Evolutionary conservation across 2,329 filamentous ascomycete genomes (phyloP).

Genomic region (Aureobasidium leucospermi): DNA sequence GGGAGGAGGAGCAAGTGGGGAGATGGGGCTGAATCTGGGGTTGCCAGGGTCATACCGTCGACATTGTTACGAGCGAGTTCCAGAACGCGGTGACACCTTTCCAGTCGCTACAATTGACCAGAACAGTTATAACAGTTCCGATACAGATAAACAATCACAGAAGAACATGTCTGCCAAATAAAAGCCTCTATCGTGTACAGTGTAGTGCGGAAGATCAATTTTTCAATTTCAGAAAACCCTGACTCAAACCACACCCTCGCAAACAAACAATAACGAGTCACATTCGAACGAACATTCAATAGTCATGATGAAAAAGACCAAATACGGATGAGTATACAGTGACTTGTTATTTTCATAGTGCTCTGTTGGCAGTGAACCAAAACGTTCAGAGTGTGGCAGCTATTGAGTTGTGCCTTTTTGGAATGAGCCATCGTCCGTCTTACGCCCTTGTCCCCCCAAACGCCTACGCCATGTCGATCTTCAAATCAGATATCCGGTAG

Average conservation of each 20-base stretch:
- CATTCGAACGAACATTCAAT: too few relatives aligned
- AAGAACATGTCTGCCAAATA: too few relatives aligned
- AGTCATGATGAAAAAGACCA: too few relatives aligned
- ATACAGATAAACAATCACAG: too few relatives aligned
- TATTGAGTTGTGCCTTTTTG: not conserved
- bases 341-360: not conserved
- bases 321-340: too few relatives aligned
- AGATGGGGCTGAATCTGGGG: not conserved
- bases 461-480: conserved; percentile 8
- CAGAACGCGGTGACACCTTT: not conserved
- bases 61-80: not conserved
- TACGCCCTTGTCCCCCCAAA: not conserved
- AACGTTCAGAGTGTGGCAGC: not conserved
- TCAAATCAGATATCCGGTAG: not conserved
- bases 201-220: too few relatives aligned
- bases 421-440: not conserved
- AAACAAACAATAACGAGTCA: too few relatives aligned
- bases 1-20: not conserved
- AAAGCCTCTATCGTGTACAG: too few relatives aligned
- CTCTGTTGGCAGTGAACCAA: not conserved
- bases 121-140: too few relatives aligned
- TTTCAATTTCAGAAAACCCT: too few relatives aligned
- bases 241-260: too few relatives aligned
- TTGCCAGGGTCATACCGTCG: not conserved
- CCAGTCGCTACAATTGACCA: too few relatives aligned